Evolutionary conservation across 75 land plant species (phyloP).

Genomic region (Pseudotsuga menziesii): DNA sequence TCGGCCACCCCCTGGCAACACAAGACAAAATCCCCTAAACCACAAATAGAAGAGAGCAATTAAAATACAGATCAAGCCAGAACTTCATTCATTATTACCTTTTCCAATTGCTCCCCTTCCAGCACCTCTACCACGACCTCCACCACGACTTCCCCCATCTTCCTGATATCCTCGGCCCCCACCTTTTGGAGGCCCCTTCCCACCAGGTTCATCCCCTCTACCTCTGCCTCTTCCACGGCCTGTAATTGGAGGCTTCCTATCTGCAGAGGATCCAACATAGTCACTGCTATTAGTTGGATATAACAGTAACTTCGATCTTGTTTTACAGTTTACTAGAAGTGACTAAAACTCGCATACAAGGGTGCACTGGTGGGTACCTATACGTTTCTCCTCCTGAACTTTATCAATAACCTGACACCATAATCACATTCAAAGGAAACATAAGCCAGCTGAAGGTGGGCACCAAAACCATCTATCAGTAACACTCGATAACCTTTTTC

Average conservation of each 20-base stretch:
- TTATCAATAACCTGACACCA: constrained; percentile 8
- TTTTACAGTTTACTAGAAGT: neutral
- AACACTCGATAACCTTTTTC: no score
- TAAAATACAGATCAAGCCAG: no score
- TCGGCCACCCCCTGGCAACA: neutral
- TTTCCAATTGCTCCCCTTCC: constrained; percentile 10
- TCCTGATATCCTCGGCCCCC: constrained; percentile 1
- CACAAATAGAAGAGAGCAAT: no score
- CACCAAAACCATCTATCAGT: no score
- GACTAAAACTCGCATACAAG: neutral
- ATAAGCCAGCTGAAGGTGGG: no score
- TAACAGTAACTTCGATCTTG: neutral
- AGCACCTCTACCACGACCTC: constrained; percentile 9
- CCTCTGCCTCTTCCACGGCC: constrained; percentile 11
- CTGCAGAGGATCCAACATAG: neutral
- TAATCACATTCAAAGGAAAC: neutral
- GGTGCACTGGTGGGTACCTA: neutral
- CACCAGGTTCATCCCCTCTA: neutral
- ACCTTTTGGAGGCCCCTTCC: neutral
- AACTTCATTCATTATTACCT: neutral
- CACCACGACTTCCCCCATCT: constrained; percentile 9
- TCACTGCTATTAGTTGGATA: neutral
- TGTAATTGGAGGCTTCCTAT: constrained; percentile 2
- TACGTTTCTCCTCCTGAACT: constrained; percentile 8
- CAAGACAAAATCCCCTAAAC: no score